phyloP scores from a whole-genome alignment of 257 asterid species.

The Przewalskia tangutica region DNA sequence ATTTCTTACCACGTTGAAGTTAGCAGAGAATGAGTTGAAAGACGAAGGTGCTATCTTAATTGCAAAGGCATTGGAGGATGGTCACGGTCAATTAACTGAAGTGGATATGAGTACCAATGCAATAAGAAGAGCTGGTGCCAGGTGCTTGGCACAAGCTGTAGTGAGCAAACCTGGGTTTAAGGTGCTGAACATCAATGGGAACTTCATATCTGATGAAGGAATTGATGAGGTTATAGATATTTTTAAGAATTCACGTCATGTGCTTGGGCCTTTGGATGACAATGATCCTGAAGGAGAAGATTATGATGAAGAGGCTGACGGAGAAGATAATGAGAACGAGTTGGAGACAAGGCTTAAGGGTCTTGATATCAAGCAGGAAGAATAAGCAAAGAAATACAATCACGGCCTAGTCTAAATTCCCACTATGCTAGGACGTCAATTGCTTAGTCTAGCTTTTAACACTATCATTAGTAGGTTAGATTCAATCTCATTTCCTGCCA shows the following conservation, averaged over 20 bases:
- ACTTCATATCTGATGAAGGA: constrained; percentile 91
- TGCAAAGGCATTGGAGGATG: constrained; percentile 76
- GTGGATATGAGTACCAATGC: constrained; percentile 63
- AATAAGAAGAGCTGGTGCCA: constrained; percentile 88
- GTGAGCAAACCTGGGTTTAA: constrained; percentile 53
- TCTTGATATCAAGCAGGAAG: constrained; percentile 66
- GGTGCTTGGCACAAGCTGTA: constrained; percentile 74
- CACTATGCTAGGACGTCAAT: background rate
- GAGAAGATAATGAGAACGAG: constrained; percentile 37
- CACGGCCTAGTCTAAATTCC: background rate
- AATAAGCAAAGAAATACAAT: constrained; percentile 15
- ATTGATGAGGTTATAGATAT: constrained; percentile 71
- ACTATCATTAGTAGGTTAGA: constrained; percentile 1
- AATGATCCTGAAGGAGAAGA: constrained; percentile 96
- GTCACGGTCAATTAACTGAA: constrained; percentile 66
- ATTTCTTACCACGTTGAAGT: constrained; percentile 51
- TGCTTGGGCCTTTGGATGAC: constrained; percentile 83
- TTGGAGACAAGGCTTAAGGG: constrained; percentile 72
- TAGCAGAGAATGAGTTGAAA: constrained; percentile 77
- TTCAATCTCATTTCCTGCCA: background rate
- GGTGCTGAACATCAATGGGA: constrained; percentile 64
- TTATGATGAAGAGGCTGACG: constrained; percentile 59
- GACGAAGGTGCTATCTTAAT: constrained; percentile 89
- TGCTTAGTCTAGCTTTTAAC: background rate
- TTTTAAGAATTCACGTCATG: constrained; percentile 47